Evolutionary conservation across 164 flowering plant genomes (phyloP).

Genomic region (Nymphaea thermarum): DNA sequence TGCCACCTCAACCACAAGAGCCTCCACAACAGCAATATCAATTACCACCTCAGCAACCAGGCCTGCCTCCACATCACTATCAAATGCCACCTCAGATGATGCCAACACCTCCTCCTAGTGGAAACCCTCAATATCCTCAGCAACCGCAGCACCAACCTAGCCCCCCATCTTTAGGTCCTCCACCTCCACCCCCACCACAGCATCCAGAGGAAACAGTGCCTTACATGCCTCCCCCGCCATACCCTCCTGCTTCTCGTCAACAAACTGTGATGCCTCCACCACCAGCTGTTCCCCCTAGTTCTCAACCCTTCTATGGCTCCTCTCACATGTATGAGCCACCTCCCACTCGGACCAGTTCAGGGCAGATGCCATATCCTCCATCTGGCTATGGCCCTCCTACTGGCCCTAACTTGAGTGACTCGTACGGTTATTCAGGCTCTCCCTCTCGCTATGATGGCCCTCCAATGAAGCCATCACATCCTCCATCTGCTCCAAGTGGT

Average conservation of each 20-base stretch:
- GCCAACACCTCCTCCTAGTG: slow-evolving; percentile 23
- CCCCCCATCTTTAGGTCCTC: slow-evolving; percentile 21
- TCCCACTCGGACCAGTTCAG: slow-evolving; percentile 41
- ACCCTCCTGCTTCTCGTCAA: slow-evolving; percentile 33
- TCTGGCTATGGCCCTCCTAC: slow-evolving; percentile 29
- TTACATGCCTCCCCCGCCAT: slow-evolving; percentile 41
- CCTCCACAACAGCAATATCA: slow-evolving; percentile 45
- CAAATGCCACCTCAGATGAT: slow-evolving; percentile 5
- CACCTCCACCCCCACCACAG: slow-evolving; percentile 31
- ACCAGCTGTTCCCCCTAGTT: slow-evolving; percentile 28
- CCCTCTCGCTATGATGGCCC: slow-evolving; percentile 38
- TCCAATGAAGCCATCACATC: slow-evolving; percentile 34
- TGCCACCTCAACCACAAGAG: slow-evolving; percentile 39
- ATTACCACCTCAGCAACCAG: slow-evolving; percentile 33
- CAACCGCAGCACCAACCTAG: slow-evolving; percentile 30
- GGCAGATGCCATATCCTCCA: slow-evolving; percentile 27
- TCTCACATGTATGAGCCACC: slow-evolving; percentile 42
- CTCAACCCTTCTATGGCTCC: slow-evolving; percentile 47
- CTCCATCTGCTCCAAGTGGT: slow-evolving; percentile 30
- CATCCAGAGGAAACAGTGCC: slow-evolving; percentile 58
- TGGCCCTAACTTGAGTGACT: slow-evolving; percentile 35
- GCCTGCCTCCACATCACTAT: not conserved
- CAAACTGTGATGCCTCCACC: slow-evolving; percentile 24
- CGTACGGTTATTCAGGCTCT: slow-evolving; percentile 44
- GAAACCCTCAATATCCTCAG: slow-evolving; percentile 29